A percentile compares a stretch with the other conserved stretches of the same genome.
Conservation (phyloP, 2,329 filamentous ascomycete species). For the Lachnellula willkommii region DNA sequence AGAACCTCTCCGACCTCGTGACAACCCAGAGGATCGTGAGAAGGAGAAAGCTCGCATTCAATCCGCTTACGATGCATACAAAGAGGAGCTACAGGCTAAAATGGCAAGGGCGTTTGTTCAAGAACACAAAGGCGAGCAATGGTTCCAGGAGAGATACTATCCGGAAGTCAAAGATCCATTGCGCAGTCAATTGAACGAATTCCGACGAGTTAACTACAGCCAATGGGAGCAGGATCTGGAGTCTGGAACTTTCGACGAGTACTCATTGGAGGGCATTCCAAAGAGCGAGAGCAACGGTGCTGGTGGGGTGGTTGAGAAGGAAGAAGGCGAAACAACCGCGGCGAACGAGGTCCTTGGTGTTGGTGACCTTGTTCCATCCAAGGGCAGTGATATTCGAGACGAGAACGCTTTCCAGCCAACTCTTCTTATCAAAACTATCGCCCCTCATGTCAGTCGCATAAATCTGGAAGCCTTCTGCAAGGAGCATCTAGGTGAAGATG, state of each 20-base stretch:
- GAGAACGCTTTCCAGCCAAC: conserved; percentile 86
- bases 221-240: conserved; percentile 90
- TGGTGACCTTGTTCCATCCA: conserved; percentile 78
- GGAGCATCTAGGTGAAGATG: conserved; percentile 83
- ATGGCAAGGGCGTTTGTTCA: conserved; percentile 88
- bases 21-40: conserved; percentile 67
- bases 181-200: conserved; percentile 69
- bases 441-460: conserved; percentile 86
- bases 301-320: conserved; percentile 82
- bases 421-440: conserved; percentile 94
- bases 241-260: conserved; percentile 83
- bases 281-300: conserved; percentile 87
- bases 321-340: conserved; percentile 89
- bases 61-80: conserved; percentile 60
- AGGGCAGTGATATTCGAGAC: conserved; percentile 81
- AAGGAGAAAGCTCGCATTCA: conserved; percentile 77
- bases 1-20: conserved; percentile 57
- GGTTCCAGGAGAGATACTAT: conserved; percentile 95
- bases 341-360: conserved; percentile 90
- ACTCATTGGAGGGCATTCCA: conserved; percentile 87
- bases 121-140: conserved; percentile 91
- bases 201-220: conserved; percentile 69
- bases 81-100: conserved; percentile 63
- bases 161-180: conserved; percentile 73
- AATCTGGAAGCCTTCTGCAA: conserved; percentile 94